Percentiles rank a stretch among this genome's conserved stretches.
Conservation (phyloP, 225 moss, liverwort and hornwort species). For the Takakia lepidozioides region DNA sequence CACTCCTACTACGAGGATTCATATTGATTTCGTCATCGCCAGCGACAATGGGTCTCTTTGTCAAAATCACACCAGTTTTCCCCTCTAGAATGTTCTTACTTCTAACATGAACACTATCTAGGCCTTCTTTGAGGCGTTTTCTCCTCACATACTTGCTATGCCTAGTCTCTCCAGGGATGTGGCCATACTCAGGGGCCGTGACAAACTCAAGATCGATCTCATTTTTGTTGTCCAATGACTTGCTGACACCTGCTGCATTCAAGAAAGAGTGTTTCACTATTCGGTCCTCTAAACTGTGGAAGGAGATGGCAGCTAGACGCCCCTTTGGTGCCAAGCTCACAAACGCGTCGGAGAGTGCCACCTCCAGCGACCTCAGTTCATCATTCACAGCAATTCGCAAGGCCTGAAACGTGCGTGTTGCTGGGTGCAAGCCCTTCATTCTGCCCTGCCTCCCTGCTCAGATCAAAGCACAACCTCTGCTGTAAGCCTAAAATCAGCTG, state of each 20-base stretch:
- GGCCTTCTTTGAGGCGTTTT: constrained; percentile 23
- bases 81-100: constrained; percentile 62
- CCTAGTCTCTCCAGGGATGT: constrained; percentile 82
- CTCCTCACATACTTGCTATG: constrained; percentile 63
- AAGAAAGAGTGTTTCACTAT: constrained; percentile 90
- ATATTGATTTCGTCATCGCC: constrained; percentile 46
- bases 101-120: constrained; percentile 7
- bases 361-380: constrained; percentile 60
- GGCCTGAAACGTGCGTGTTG: constrained; percentile 91
- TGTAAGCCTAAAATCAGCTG: no score
- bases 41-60: constrained; percentile 70
- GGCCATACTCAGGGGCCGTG: constrained; percentile 35
- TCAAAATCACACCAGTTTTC: constrained; percentile 55
- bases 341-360: constrained; percentile 67
- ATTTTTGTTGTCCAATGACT: constrained; percentile 12
- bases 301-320: constrained; percentile 84
- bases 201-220: constrained; percentile 4
- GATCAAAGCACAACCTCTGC: background rate
- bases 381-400: constrained; percentile 97
- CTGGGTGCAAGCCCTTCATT: constrained; percentile 75
- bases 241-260: constrained; percentile 64
- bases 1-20: constrained; percentile 87
- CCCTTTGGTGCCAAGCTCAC: constrained; percentile 57
- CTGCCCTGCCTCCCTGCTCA: constrained; percentile 60
- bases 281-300: constrained; percentile 94